A percentile compares a stretch with the other conserved stretches of the same genome.
phyloP scores from a whole-genome alignment of 352 stramenopile genomes.

The Phytophthora pluvialis region DNA sequence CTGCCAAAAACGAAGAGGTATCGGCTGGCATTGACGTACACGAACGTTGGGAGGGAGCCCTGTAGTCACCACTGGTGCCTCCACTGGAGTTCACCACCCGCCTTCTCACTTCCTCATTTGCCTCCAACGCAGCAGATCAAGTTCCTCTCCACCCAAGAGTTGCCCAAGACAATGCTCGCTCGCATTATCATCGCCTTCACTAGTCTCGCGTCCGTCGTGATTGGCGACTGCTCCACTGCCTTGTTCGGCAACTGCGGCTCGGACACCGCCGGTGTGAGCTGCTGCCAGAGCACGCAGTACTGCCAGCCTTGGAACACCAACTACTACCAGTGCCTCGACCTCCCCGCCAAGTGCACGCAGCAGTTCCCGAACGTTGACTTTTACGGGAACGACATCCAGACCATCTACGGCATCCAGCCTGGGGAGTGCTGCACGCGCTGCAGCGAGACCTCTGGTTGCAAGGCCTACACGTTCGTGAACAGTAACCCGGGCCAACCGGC shows the following conservation, averaged over 20 bases:
- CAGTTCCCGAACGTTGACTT: slow-evolving; percentile 43
- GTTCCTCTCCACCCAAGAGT: slow-evolving; percentile 8
- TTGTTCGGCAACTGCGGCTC: slow-evolving; percentile 22
- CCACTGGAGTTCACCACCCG: background rate
- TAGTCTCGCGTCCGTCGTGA: slow-evolving; percentile 5
- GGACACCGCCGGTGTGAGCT: slow-evolving; percentile 16
- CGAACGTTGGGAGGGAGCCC: background rate
- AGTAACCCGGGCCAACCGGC: slow-evolving; percentile 38
- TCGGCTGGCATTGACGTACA: background rate
- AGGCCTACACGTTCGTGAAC: slow-evolving; percentile 44
- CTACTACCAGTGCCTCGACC: slow-evolving; percentile 37
- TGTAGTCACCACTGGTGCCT: background rate
- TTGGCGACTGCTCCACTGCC: slow-evolving; percentile 15
- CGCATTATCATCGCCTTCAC: slow-evolving; percentile 24
- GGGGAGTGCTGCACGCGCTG: slow-evolving; percentile 34
- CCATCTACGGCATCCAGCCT: slow-evolving; percentile 38
- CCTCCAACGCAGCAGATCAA: slow-evolving; percentile 16
- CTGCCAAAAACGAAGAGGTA: background rate
- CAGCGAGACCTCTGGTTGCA: slow-evolving; percentile 24
- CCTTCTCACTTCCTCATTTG: background rate
- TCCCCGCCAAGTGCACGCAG: slow-evolving; percentile 29
- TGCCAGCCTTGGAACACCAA: slow-evolving; percentile 38
- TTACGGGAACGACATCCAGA: slow-evolving; percentile 41
- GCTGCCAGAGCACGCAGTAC: slow-evolving; percentile 28
- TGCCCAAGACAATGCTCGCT: slow-evolving; percentile 28